Conservation (phyloP, 495 filamentous ascomycete genomes). For the Cairneyella variabilis region DNA sequence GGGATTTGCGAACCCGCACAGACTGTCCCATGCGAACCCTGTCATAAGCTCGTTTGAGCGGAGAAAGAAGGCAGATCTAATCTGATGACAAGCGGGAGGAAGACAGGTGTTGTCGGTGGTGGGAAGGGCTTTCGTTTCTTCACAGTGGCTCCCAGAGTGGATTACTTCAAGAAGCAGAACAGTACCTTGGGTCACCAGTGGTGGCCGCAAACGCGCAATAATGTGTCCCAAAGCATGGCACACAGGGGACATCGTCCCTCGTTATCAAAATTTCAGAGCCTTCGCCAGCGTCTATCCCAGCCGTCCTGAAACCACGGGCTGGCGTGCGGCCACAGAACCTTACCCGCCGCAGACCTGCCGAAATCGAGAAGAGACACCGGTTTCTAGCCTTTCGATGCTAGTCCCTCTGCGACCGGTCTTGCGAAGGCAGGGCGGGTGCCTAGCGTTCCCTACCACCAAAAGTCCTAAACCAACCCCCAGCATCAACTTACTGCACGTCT, state of each 20-base stretch:
- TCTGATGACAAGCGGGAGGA: not conserved
- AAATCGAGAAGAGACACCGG: not conserved
- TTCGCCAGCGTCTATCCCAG: slow-evolving; percentile 1
- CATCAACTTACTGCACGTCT: too few species aligned
- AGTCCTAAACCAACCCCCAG: too few species aligned
- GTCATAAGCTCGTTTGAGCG: not conserved
- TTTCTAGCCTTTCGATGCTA: not conserved
- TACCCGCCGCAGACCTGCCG: not conserved
- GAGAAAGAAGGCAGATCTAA: slow-evolving; percentile 4
- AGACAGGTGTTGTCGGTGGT: not conserved
- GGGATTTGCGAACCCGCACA: not conserved
- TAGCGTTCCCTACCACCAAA: not conserved
- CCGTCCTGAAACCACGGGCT: slow-evolving; percentile 5
- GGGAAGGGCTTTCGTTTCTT: not conserved
- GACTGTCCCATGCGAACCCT: slow-evolving; percentile 1
- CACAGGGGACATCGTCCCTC: not conserved
- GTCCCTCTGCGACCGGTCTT: not conserved
- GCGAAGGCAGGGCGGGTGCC: not conserved
- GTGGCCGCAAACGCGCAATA: too few species aligned
- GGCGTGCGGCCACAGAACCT: not conserved
- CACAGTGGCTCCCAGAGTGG: not conserved
- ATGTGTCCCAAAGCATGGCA: not conserved
- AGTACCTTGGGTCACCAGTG: not conserved
- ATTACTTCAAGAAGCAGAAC: too few species aligned
- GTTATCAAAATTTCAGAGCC: not conserved